Evolutionary conservation across 352 stramenopile genomes (phyloP), one percentile per base, ranked within the genome.

Genomic region (Pythium vanterpoolii): DNA sequence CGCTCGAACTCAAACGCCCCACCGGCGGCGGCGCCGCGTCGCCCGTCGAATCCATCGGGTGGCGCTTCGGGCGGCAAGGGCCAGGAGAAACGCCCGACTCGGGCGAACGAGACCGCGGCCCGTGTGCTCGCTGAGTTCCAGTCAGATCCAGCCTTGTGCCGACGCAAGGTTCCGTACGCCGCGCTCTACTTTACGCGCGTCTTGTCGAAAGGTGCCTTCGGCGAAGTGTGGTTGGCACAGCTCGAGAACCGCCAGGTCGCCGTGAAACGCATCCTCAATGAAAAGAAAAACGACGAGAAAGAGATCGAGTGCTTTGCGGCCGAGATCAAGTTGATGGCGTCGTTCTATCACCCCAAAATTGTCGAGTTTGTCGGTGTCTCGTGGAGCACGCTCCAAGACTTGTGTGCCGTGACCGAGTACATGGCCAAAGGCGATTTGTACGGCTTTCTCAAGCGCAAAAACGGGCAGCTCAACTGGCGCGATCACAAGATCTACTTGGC

Each of bases 161-260:
- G 65, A 0, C 72, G 72, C 30, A 76, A 76, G 23, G 86, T 93
- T 33, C 66, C 84, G 34, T 90, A 90, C 68, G 77, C 74, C 14
- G 79, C 77, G 26, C 60, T 93, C 33, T 87, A 88, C 56, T 93
- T 91, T 60, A 91, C 81, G 50, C 81, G 84, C 23, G 74, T 91
- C 28, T 63, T 93, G 57, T 86, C 76, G 21, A 91, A 88, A 49
- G 84, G 84, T 18, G 84, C 84, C 19, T 93, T 90, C 40, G 84
- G 84, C 4, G 84, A 93, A 46, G 84, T 93, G 40, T 93, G 84
- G 84, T 76, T 93, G 1, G 84, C 78, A 1, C 84, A 91, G 59
- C 56, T 91, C 14, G 79, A 93, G 64, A 87, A 86, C 60, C 65
- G 60, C 39, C 79, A 90, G 60, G 84, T 93, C 53, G 84, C 84